phyloP scores from a whole-genome alignment of 83 land plant genomes.

The Isoetes engelmannii region DNA sequence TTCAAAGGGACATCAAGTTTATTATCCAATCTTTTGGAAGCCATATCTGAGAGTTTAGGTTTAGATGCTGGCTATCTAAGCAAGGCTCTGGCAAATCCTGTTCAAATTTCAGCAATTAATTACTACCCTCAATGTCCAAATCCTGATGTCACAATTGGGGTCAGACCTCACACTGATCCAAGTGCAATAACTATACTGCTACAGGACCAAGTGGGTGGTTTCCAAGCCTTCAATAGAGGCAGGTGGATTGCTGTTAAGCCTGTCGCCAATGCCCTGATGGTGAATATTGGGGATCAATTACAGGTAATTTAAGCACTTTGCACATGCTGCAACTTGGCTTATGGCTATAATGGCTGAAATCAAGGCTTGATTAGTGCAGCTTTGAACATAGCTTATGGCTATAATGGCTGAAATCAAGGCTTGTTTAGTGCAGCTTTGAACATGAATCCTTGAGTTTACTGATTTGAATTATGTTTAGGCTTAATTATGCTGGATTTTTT shows the following conservation, averaged over 20 bases:
- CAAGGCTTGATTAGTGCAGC: neutral
- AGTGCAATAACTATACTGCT: constrained; percentile 18
- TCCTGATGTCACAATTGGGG: constrained; percentile 17
- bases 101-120: constrained; percentile 13
- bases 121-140: constrained; percentile 32
- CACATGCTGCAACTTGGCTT: neutral
- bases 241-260: constrained; percentile 13
- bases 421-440: neutral
- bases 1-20: constrained; percentile 2
- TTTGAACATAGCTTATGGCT: neutral
- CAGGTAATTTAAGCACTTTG: constrained; percentile 13
- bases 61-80: neutral
- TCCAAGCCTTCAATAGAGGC: constrained; percentile 18
- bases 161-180: constrained; percentile 25
- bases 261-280: constrained; percentile 20
- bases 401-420: neutral
- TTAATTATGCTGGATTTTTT: neutral
- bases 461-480: neutral
- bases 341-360: neutral
- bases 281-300: constrained; percentile 26
- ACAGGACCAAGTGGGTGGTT: constrained; percentile 18
- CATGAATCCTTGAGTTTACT: neutral
- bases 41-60: constrained; percentile 22
- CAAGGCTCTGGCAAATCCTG: constrained; percentile 2
- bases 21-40: neutral